phyloP scores from a whole-genome alignment of 306 rosid genomes.

The Medicago lupulina region DNA sequence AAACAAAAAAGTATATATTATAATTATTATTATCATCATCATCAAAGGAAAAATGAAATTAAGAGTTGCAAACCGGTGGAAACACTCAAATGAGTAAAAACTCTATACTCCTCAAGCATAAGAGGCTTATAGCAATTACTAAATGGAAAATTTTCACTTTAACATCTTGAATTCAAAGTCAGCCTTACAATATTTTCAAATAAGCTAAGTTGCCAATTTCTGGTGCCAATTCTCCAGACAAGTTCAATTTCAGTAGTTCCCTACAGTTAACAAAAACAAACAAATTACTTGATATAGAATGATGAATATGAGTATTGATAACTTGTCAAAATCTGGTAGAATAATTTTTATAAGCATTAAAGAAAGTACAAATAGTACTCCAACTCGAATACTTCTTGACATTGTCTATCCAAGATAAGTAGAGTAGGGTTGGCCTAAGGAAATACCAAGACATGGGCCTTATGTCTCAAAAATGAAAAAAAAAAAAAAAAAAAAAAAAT shows the following conservation, averaged over 20 bases:
- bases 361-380: too few species aligned
- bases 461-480: too few species aligned
- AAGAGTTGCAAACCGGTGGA: background rate
- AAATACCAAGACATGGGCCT: too few species aligned
- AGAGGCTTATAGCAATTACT: background rate
- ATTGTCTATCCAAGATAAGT: too few species aligned
- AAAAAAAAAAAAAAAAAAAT: too few species aligned
- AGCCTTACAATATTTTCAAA: constrained; percentile 2
- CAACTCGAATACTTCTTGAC: too few species aligned
- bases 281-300: background rate
- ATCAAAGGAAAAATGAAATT: background rate
- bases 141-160: background rate
- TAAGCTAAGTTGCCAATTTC: constrained; percentile 21
- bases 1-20: background rate
- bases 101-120: background rate
- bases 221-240: constrained; percentile 22
- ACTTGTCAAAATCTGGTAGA: background rate
- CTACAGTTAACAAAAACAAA: background rate
- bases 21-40: too few species aligned
- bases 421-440: too few species aligned
- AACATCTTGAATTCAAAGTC: background rate
- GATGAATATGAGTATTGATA: background rate
- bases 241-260: constrained; percentile 12
- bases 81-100: background rate
- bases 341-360: too few species aligned